Evolutionary conservation across 495 filamentous ascomycete species (phyloP), one percentile per base, ranked within the genome.

Genomic region (Penicillium angulare): DNA sequence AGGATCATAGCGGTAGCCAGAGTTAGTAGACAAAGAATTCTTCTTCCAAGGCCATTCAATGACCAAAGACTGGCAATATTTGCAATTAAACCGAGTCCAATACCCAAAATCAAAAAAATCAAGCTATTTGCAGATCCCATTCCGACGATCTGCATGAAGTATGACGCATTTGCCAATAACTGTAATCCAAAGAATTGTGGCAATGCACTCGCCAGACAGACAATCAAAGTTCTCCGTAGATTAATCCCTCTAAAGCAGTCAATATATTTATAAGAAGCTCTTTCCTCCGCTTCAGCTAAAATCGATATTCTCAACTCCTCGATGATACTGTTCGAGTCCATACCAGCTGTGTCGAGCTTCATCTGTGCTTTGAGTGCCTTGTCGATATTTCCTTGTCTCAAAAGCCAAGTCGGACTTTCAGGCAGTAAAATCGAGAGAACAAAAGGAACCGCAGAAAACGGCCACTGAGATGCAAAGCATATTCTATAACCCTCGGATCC

Each of bases 161-260:
- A 73, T 0, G 66, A 69, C 3, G 53, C 51, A 43, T 61, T 67
- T 0, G 64, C 59, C 16, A 73, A 24, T 5, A 73, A 29, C 10
- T 63, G 57, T 8, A 73, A 9, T 0, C 69, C 69, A 26, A 73
- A 68, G n/a, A 69, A 35, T 7, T 61, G 52, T 0, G 69, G 66
- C 2, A 69, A 23, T 2, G 61, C 24, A 7, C 53, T 64, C 0
- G 64, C 70, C 45, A 76, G 75, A 15, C 72, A 63, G 2, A 72
- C 67, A 40, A 81, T 76, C 43, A 73, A 49, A 3, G 79, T 81
- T 12, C 78, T 65, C 2, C 72, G 66, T 5, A 61, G 59, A 36
- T 79, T 68, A 6, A 65, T 62, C 21, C 76, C 76, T 10, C 54
- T 53, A 54, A 76, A 77, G 31, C 76, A 73, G 27, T 80, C 78